These are phyloP conservation scores for Drechslerella coelobrocha DNA, from an alignment of 2,329 filamentous ascomycete species.

Conservation along the genomic window DNA sequence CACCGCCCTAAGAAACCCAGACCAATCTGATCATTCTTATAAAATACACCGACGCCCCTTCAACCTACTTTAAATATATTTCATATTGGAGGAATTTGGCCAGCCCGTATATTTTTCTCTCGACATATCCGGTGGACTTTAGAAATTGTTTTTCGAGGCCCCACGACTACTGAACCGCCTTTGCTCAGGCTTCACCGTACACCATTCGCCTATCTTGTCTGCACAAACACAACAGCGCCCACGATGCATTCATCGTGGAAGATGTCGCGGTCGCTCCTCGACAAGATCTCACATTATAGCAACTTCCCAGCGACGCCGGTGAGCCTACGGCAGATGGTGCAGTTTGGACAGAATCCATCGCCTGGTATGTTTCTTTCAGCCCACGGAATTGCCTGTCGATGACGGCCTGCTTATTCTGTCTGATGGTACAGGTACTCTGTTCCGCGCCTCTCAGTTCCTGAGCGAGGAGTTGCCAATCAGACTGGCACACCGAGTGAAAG, in stretches of 20 bases:
- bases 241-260: constrained; percentile 84
- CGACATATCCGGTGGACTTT: constrained; percentile 11
- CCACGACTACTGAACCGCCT: neutral
- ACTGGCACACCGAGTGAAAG: constrained; percentile 92
- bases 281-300: constrained; percentile 96
- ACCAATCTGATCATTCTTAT: constrained; percentile 23
- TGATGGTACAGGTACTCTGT: constrained; percentile 75
- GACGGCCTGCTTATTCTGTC: neutral
- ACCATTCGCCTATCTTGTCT: constrained; percentile 48
- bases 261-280: constrained; percentile 87
- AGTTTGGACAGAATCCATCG: constrained; percentile 93
- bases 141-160: constrained; percentile 7
- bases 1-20: constrained; percentile 10
- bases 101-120: constrained; percentile 11
- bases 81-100: neutral
- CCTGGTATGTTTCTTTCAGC: constrained; percentile 68
- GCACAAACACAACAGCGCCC: constrained; percentile 54
- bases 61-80: constrained; percentile 4
- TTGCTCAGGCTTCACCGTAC: constrained; percentile 4
- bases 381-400: neutral
- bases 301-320: constrained; percentile 96
- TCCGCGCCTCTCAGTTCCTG: constrained; percentile 96
- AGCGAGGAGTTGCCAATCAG: constrained; percentile 98
- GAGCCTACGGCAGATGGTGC: constrained; percentile 97
- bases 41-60: constrained; percentile 42